Conservation (phyloP, 1,139 yeast genomes). For the Williopsis jadinii region DNA sequence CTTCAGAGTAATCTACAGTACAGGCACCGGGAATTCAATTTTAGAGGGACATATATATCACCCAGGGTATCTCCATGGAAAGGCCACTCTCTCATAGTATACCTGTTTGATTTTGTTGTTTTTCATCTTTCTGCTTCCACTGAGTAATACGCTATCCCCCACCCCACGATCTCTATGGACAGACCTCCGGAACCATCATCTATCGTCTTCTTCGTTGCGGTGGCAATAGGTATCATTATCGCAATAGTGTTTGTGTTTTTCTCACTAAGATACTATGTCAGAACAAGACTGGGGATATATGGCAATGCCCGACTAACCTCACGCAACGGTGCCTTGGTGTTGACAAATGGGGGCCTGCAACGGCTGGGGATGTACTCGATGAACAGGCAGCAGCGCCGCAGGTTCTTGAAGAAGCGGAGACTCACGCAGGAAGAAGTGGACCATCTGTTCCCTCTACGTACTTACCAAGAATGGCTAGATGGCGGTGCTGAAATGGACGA, state of each 20-base stretch:
- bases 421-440: slow-evolving; percentile 58
- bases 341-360: slow-evolving; percentile 19
- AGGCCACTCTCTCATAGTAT: no score
- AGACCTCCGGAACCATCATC: slow-evolving; percentile 39
- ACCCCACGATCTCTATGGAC: no score
- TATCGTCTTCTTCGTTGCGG: slow-evolving; percentile 53
- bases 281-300: slow-evolving; percentile 50
- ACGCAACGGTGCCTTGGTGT: slow-evolving; percentile 12
- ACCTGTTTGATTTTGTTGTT: no score
- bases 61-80: no score
- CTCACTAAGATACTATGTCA: slow-evolving; percentile 49
- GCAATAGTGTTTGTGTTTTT: slow-evolving; percentile 50
- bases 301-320: slow-evolving; percentile 32
- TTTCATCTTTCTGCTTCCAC: no score
- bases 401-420: slow-evolving; percentile 38
- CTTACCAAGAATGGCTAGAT: slow-evolving; percentile 55
- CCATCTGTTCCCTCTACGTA: slow-evolving; percentile 54
- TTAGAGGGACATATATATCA: no score
- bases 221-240: slow-evolving; percentile 54
- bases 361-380: slow-evolving; percentile 17
- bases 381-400: slow-evolving; percentile 13
- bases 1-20: no score
- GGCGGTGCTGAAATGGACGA: slow-evolving; percentile 31
- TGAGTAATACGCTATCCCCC: no score
- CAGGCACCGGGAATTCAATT: no score